Conservation (phyloP, 179 eudicot species). For the Vitellaria paradoxa region DNA sequence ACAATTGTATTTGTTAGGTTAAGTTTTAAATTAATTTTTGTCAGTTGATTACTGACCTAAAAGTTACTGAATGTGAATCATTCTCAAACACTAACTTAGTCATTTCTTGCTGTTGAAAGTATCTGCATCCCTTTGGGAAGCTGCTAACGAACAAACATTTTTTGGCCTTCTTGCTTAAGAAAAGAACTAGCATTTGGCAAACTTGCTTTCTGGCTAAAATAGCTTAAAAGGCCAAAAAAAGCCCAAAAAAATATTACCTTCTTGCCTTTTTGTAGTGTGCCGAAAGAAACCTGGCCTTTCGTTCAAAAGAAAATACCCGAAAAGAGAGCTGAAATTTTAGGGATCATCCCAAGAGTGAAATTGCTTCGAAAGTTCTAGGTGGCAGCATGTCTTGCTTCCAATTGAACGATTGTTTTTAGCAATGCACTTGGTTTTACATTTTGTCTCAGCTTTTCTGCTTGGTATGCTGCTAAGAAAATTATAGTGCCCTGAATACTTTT, state of each 20-base stretch:
- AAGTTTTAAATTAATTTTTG: background rate
- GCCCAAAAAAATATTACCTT: too few relatives aligned
- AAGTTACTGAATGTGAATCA: background rate
- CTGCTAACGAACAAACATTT: too few relatives aligned
- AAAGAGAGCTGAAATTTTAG: background rate
- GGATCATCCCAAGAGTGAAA: background rate
- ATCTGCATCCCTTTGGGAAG: too few relatives aligned
- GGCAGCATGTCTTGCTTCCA: background rate
- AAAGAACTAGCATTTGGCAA: too few relatives aligned
- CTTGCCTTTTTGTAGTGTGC: too few relatives aligned
- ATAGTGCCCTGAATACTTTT: background rate
- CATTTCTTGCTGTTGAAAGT: too few relatives aligned
- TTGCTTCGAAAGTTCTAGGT: background rate
- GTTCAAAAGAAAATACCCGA: too few relatives aligned
- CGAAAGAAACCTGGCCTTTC: too few relatives aligned
- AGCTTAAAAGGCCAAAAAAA: too few relatives aligned
- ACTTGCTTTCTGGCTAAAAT: too few relatives aligned
- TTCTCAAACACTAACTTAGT: background rate
- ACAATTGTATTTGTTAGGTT: background rate
- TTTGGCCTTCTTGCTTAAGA: too few relatives aligned
- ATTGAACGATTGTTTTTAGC: background rate
- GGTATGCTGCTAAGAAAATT: background rate
- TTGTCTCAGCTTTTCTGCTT: background rate
- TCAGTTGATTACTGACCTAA: background rate
- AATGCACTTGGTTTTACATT: background rate